phyloP scores from a whole-genome alignment of 768 basidiomycete genomes.

The Dacryopinax primogenitus region DNA sequence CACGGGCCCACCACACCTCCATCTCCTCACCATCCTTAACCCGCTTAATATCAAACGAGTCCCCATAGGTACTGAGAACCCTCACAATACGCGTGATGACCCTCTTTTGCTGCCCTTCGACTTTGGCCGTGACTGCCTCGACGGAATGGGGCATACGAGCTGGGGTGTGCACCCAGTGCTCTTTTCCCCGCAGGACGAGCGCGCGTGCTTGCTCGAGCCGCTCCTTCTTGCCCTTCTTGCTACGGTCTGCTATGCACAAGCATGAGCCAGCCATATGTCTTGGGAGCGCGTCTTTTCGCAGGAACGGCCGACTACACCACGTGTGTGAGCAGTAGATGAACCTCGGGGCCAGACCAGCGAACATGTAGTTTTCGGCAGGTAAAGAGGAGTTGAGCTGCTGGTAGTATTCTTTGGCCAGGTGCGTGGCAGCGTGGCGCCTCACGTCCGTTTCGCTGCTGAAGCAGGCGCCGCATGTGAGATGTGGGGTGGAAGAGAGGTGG shows the following conservation, averaged over 20 bases:
- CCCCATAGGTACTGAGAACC: not conserved
- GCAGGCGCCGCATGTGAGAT: constrained; percentile 1
- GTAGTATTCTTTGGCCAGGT: not conserved
- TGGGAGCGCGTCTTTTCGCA: not conserved
- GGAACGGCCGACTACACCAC: not conserved
- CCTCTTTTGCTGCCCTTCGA: constrained; percentile 1
- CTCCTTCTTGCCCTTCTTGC: not conserved
- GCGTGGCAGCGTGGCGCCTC: not conserved
- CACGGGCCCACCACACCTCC: not conserved
- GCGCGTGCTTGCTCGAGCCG: not conserved
- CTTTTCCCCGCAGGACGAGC: not conserved
- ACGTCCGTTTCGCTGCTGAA: constrained; percentile 7
- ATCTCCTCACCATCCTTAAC: constrained; percentile 8
- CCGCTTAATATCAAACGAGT: not conserved
- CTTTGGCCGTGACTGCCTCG: not conserved
- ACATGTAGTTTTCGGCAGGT: not conserved
- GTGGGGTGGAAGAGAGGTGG: not conserved
- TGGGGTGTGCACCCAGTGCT: not conserved
- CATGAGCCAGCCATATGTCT: not conserved
- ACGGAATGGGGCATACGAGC: not conserved
- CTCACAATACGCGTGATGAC: constrained; percentile 5
- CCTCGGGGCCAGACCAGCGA: not conserved
- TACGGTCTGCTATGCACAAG: not conserved
- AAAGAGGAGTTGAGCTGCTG: not conserved
- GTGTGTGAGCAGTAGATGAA: not conserved